Conservation (phyloP, 129 eudicot species). For the Ambrosia artemisiifolia region DNA sequence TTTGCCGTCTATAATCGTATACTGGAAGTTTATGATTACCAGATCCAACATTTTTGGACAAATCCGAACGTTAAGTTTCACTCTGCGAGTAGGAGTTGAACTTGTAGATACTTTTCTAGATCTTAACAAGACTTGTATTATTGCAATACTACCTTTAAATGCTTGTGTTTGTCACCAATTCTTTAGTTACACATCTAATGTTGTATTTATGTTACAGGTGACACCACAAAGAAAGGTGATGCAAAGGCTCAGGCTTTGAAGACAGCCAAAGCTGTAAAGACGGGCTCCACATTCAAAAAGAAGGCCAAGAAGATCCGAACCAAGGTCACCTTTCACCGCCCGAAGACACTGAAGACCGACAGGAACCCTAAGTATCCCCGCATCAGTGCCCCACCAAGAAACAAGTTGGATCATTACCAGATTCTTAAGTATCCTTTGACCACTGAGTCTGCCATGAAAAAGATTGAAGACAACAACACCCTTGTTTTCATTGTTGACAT, state of each 20-base stretch:
- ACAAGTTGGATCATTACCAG: slow-evolving; percentile 67
- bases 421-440: slow-evolving; percentile 63
- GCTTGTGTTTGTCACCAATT: neutral
- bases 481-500: slow-evolving; percentile 71
- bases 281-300: slow-evolving; percentile 59
- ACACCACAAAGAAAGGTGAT: slow-evolving; percentile 50
- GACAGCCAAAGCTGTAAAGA: slow-evolving; percentile 63
- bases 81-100: neutral
- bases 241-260: slow-evolving; percentile 61
- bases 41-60: neutral
- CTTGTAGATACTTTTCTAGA: neutral
- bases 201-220: slow-evolving; percentile 17
- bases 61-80: neutral
- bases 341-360: slow-evolving; percentile 57
- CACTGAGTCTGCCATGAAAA: slow-evolving; percentile 73
- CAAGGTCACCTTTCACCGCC: slow-evolving; percentile 58
- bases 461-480: slow-evolving; percentile 69
- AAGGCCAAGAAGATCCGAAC: slow-evolving; percentile 66
- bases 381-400: slow-evolving; percentile 63
- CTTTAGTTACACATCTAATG: too few species aligned
- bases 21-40: neutral
- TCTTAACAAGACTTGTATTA: neutral
- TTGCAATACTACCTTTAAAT: neutral
- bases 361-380: slow-evolving; percentile 70
- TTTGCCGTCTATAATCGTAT: neutral